Evolutionary conservation across 768 basidiomycete species (phyloP).

Genomic region (Mycena amicta): DNA sequence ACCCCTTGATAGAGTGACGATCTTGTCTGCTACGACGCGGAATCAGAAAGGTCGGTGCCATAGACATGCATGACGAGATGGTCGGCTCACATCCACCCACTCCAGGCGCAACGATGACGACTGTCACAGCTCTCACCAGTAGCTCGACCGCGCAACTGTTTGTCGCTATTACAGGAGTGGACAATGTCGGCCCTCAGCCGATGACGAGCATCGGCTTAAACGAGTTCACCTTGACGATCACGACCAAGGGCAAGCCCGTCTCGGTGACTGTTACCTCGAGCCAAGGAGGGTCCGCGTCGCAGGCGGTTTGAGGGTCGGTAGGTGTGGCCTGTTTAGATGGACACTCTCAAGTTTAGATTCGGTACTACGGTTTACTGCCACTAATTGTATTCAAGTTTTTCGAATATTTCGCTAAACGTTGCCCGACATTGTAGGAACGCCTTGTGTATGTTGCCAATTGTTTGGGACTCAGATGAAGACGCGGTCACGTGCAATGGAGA

Average conservation of each 20-base stretch:
- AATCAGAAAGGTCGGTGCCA: constrained; percentile 18
- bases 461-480: too few relatives aligned
- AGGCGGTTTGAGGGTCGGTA: too few relatives aligned
- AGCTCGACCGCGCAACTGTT: background rate
- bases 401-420: too few relatives aligned
- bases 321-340: too few relatives aligned
- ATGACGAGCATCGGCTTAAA: constrained; percentile 21
- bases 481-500: too few relatives aligned
- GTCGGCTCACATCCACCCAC: too few relatives aligned
- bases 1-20: constrained; percentile 2
- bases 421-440: too few relatives aligned
- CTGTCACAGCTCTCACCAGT: constrained; percentile 21
- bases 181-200: background rate
- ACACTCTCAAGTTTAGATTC: too few relatives aligned
- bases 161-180: background rate
- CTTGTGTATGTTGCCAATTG: too few relatives aligned
- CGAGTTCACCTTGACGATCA: constrained; percentile 14
- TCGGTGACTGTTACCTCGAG: constrained; percentile 14
- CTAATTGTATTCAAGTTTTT: too few relatives aligned
- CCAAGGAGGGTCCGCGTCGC: background rate
- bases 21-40: constrained; percentile 18
- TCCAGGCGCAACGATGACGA: constrained; percentile 13
- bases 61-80: background rate
- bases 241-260: constrained; percentile 21
- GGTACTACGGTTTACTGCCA: too few relatives aligned